Evolutionary conservation across 495 filamentous ascomycete genomes (phyloP).

Genomic region (Penicillium lividum): DNA sequence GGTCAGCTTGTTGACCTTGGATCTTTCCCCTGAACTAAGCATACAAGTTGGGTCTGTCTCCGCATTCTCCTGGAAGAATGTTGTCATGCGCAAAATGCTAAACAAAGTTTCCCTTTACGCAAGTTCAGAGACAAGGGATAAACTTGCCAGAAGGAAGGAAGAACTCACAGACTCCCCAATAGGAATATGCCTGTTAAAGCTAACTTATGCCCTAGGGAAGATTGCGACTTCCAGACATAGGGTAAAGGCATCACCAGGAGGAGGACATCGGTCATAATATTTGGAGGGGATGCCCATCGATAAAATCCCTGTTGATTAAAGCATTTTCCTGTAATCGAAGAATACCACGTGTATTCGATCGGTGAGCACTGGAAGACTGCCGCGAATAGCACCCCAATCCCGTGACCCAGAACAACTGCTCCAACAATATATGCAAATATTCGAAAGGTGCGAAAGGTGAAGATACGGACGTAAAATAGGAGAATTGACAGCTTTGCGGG

Average conservation of each 20-base stretch:
- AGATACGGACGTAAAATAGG: not conserved
- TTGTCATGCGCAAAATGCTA: not conserved
- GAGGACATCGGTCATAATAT: not conserved
- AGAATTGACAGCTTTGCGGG: not conserved
- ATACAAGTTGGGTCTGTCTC: not conserved
- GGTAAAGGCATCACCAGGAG: not conserved
- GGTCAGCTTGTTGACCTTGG: not conserved
- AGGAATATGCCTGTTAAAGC: not conserved
- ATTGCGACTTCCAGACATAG: not conserved
- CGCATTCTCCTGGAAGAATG: not conserved
- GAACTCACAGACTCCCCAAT: not conserved
- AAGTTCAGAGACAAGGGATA: not conserved
- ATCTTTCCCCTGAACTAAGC: not conserved
- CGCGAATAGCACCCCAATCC: not conserved
- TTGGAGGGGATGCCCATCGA: not conserved
- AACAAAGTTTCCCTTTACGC: not conserved
- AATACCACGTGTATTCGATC: not conserved
- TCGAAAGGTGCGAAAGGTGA: not conserved
- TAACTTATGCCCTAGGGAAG: not conserved
- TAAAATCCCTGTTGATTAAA: not conserved
- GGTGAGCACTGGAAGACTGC: not conserved
- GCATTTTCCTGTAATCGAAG: not conserved
- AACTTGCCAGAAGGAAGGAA: not conserved
- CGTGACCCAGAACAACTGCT: not conserved
- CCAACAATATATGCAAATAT: not conserved